A percentile compares a stretch with the other conserved stretches of the same genome.
Conservation (phyloP, 2,329 filamentous ascomycete genomes). For the Aureobasidium sp. region DNA sequence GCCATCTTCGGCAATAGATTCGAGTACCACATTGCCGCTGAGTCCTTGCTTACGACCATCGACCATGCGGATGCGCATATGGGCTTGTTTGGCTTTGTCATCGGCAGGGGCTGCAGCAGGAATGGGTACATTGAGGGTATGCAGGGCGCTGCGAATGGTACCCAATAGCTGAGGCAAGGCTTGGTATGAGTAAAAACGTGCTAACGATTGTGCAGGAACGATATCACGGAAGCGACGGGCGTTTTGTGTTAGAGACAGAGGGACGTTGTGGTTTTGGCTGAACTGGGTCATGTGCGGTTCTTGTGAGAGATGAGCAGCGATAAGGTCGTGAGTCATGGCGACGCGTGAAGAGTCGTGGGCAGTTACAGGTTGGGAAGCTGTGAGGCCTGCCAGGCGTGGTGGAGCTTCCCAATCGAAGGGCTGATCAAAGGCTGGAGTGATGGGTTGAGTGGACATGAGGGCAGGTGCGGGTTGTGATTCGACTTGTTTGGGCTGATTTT, state of each 20-base stretch:
- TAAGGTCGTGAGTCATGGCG: constrained; percentile 39
- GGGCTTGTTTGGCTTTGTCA: constrained; percentile 50
- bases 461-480: constrained; percentile 46
- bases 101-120: constrained; percentile 57
- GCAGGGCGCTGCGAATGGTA: constrained; percentile 82
- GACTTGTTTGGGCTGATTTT: constrained; percentile 27
- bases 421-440: constrained; percentile 74
- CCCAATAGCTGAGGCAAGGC: constrained; percentile 79
- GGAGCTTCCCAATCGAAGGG: constrained; percentile 92
- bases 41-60: constrained; percentile 78
- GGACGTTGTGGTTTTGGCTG: constrained; percentile 79
- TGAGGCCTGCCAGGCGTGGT: constrained; percentile 55
- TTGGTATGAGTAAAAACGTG: constrained; percentile 91
- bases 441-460: constrained; percentile 87
- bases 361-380: constrained; percentile 55
- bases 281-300: constrained; percentile 91
- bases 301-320: constrained; percentile 75
- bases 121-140: constrained; percentile 85
- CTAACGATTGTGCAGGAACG: constrained; percentile 85
- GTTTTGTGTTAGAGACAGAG: constrained; percentile 87
- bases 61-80: constrained; percentile 77
- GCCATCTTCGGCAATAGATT: constrained; percentile 63
- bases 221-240: constrained; percentile 93
- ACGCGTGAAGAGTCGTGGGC: constrained; percentile 39
- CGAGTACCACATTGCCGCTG: constrained; percentile 79